These are phyloP conservation scores for Amyloporia xantha DNA, from an alignment of 768 basidiomycete genomes.

Conservation along the genomic window DNA sequence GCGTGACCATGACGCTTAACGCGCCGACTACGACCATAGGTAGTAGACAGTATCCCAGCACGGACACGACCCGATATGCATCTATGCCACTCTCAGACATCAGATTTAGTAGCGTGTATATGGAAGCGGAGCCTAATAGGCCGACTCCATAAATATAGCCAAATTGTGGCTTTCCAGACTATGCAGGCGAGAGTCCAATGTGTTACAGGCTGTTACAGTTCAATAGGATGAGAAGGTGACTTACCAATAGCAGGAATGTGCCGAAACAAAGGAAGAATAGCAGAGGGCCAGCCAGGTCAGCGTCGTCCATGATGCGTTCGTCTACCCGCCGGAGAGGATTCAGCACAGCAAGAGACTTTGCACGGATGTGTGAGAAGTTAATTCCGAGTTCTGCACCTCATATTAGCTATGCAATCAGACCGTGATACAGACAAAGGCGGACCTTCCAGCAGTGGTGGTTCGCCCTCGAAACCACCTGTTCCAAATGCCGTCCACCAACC, in stretches of 20 bases:
- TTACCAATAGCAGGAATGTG: slow-evolving; percentile 82
- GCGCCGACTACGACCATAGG: slow-evolving; percentile 95
- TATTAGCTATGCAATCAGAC: background rate
- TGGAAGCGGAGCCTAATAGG: slow-evolving; percentile 85
- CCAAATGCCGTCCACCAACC: slow-evolving; percentile 97
- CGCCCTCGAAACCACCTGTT: slow-evolving; percentile 91
- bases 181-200: background rate
- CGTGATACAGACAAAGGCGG: slow-evolving; percentile 15
- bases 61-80: slow-evolving; percentile 90
- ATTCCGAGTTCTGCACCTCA: slow-evolving; percentile 79
- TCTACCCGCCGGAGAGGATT: slow-evolving; percentile 84
- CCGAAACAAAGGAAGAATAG: slow-evolving; percentile 95
- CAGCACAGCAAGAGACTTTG: slow-evolving; percentile 90
- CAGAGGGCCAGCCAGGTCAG: slow-evolving; percentile 93
- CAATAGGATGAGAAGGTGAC: slow-evolving; percentile 26
- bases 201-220: slow-evolving; percentile 8
- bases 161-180: slow-evolving; percentile 99
- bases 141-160: slow-evolving; percentile 98
- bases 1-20: slow-evolving; percentile 76
- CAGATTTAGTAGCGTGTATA: slow-evolving; percentile 92
- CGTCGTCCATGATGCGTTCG: slow-evolving; percentile 97
- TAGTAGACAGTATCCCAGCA: slow-evolving; percentile 92
- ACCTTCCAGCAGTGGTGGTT: slow-evolving; percentile 95
- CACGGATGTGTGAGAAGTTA: slow-evolving; percentile 93
- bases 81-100: slow-evolving; percentile 96